A percentile compares a stretch with the other conserved stretches of the same genome.
phyloP scores from a whole-genome alignment of 306 rosid genomes.

The Corylus heterophylla region DNA sequence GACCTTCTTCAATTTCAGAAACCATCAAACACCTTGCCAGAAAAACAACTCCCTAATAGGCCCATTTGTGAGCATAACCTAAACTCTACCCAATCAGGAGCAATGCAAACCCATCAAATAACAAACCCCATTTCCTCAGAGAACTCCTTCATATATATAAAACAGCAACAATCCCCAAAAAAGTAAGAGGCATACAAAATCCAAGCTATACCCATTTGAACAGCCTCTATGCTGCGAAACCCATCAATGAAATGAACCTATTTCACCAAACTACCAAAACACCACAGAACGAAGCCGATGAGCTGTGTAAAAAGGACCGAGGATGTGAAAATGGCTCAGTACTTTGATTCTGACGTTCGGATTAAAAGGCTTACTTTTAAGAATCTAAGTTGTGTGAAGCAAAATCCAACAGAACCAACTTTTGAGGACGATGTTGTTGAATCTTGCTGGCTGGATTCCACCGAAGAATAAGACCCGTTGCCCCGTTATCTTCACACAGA shows the following conservation, averaged over 20 bases:
- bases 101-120: constrained; percentile 15
- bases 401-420: constrained; percentile 26
- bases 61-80: constrained; percentile 12
- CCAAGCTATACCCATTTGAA: constrained; percentile 21
- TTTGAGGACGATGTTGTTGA: constrained; percentile 14
- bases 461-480: constrained; percentile 30
- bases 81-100: constrained; percentile 18
- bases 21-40: constrained; percentile 13
- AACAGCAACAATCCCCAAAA: constrained; percentile 19
- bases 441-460: constrained; percentile 34
- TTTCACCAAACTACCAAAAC: constrained; percentile 9
- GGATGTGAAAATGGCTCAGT: constrained; percentile 14
- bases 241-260: constrained; percentile 29
- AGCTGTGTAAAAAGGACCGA: not conserved
- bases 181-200: not conserved
- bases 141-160: not conserved
- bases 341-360: constrained; percentile 19
- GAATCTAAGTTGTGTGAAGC: constrained; percentile 11
- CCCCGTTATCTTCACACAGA: constrained; percentile 41
- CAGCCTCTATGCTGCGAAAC: constrained; percentile 29
- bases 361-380: constrained; percentile 20
- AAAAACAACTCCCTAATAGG: constrained; percentile 17
- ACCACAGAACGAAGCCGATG: constrained; percentile 13
- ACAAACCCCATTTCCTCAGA: constrained; percentile 10
- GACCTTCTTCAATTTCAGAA: not conserved